Evolutionary conservation across 2,329 filamentous ascomycete genomes (phyloP), one percentile per base, ranked within the genome.

Genomic region (Botrytis byssoidea): DNA sequence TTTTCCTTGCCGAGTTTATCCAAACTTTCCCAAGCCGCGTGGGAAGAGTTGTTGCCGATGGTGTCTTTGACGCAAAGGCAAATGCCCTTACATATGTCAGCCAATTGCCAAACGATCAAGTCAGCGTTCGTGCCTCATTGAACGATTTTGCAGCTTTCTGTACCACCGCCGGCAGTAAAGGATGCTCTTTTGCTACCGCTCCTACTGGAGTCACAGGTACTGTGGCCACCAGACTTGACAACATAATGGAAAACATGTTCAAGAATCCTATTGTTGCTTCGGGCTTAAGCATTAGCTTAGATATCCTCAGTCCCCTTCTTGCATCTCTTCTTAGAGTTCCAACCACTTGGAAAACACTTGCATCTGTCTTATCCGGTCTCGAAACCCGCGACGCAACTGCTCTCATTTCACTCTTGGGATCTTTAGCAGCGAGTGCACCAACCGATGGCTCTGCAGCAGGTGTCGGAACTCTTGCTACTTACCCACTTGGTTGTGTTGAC

Each of bases 1-100:
- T 83, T 12, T 78, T 85, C 8, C 84, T 84, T 0, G 82, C 83
- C 44, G 83, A 81, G 1, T 85, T 85, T 71, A 84, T 84, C 16
- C 82, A 82, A 1, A 82, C 85, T 80, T 84, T 82, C 74, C 84
- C 84, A 0, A 78, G 78, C 2, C 79, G 81, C 22, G 78, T 86
- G 9, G 84, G 83, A 0, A 82, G 84, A 16, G 75, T 86, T 42
- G 78, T 85, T 20, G 57, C 77, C 2, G 78, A 79, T 70, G 79
- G 77, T 18, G 76, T 77, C 20, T 74, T 76, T 14, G 77, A 79
- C 61, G 77, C 80, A 40, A 77, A 79, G n/a, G 76, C 85, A 46
- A 78, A 85, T 12, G 88, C 87, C 72, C 25, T 69, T 22, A 75
- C 70, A 22, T 74, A 74, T 29, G 71, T 42, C 20, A 65, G 51